Percentiles rank a stretch among this genome's conserved stretches.
These are phyloP conservation scores for Friedmanniomyces simplex DNA, from an alignment of 495 filamentous ascomycete genomes.

Conservation along the genomic window DNA sequence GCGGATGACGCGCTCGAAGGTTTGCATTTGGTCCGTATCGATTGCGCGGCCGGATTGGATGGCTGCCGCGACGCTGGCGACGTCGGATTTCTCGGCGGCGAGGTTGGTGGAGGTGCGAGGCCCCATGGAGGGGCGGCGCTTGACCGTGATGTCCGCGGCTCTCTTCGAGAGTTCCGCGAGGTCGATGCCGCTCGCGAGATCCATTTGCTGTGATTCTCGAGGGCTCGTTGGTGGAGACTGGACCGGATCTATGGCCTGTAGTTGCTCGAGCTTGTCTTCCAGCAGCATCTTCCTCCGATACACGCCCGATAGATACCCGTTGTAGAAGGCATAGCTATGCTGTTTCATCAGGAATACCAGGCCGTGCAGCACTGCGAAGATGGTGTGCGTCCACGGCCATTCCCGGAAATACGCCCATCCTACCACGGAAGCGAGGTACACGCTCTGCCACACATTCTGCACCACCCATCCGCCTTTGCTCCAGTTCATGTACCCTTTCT, in stretches of 20 bases:
- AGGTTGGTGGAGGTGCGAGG: conserved; percentile 29
- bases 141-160: conserved; percentile 4
- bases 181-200: conserved; percentile 29
- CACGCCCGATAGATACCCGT: conserved; percentile 56
- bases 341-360: conserved; percentile 70
- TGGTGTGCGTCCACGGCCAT: conserved; percentile 66
- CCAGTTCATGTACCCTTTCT: conserved; percentile 50
- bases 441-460: conserved; percentile 57
- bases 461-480: conserved; percentile 54
- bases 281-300: conserved; percentile 40
- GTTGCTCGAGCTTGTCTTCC: conserved; percentile 35
- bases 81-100: conserved; percentile 33
- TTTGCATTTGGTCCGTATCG: conserved; percentile 46
- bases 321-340: conserved; percentile 67
- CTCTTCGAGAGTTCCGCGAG: conserved; percentile 16
- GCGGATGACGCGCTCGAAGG: conserved; percentile 48
- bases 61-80: conserved; percentile 43
- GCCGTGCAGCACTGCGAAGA: conserved; percentile 63
- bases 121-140: conserved; percentile 36
- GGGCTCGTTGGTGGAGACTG: conserved; percentile 27
- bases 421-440: conserved; percentile 48
- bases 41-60: conserved; percentile 48
- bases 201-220: not conserved
- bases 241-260: conserved; percentile 30
- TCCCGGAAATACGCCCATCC: conserved; percentile 52